These are phyloP conservation scores for Flagelloscypha sp. DNA, from an alignment of 768 basidiomycete genomes.

Conservation along the genomic window DNA sequence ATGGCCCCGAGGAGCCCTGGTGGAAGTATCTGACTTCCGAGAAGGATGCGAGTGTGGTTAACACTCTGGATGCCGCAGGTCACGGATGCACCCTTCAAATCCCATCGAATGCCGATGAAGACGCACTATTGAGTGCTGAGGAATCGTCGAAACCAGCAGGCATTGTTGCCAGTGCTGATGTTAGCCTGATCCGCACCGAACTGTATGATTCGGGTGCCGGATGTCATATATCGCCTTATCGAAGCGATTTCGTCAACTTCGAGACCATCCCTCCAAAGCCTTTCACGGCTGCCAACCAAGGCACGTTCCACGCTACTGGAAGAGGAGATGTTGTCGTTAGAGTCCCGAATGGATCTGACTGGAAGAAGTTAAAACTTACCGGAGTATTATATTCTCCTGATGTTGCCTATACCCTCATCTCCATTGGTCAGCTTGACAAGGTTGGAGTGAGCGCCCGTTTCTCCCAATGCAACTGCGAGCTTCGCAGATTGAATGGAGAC, in stretches of 20 bases:
- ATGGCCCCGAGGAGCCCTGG: too few relatives aligned
- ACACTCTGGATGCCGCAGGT: too few relatives aligned
- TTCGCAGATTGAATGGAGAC: not conserved
- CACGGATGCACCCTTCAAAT: too few relatives aligned
- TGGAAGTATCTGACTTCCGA: too few relatives aligned
- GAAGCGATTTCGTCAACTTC: conserved; percentile 23
- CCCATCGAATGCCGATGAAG: too few relatives aligned
- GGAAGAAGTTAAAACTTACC: conserved; percentile 17
- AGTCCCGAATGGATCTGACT: conserved; percentile 15
- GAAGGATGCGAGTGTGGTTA: too few relatives aligned
- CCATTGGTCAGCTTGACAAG: conserved; percentile 11
- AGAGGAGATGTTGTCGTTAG: conserved; percentile 12
- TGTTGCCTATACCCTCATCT: conserved; percentile 25
- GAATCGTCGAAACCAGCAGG: too few relatives aligned
- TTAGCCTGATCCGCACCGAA: too few relatives aligned
- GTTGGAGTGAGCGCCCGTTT: conserved; percentile 2
- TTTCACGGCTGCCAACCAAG: conserved; percentile 15
- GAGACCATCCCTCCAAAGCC: conserved; percentile 14
- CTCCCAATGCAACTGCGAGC: not conserved
- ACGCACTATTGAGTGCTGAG: too few relatives aligned
- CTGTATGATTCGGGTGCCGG: conserved; percentile 30
- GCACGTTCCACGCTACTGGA: conserved; percentile 12
- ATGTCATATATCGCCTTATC: conserved; percentile 26
- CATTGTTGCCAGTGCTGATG: too few relatives aligned
- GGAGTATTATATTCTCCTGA: conserved; percentile 31